Percentiles rank a stretch among this genome's conserved stretches.
Evolutionary conservation across 1,284 basidiomycete genomes (phyloP).

Genomic region (Puccinia horiana): DNA sequence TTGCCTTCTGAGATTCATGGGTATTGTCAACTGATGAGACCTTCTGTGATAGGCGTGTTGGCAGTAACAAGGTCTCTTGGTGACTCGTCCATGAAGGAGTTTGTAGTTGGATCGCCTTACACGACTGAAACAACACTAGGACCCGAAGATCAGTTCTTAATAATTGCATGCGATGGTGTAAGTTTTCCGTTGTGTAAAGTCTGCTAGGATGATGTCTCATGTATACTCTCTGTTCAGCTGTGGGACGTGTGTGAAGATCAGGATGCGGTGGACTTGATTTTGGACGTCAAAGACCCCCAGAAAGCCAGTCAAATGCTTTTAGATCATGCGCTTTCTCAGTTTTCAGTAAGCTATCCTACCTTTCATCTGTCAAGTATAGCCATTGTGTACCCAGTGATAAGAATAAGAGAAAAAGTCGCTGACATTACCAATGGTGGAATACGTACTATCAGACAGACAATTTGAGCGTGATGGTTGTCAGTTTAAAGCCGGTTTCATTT

Average conservation of each 20-base stretch:
- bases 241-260: conserved; percentile 97
- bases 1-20: conserved; percentile 22
- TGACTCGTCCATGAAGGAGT: conserved; percentile 99
- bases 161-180: conserved; percentile 96
- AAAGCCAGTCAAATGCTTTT: conserved; percentile 76
- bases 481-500: conserved; percentile 43
- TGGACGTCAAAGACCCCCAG: conserved; percentile 74
- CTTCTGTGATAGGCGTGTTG: conserved; percentile 67
- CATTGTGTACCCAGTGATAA: background rate
- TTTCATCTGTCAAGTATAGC: background rate
- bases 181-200: conserved; percentile 58
- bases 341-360: conserved; percentile 33
- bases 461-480: conserved; percentile 45
- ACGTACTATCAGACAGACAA: conserved; percentile 43
- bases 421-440: background rate
- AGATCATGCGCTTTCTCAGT: conserved; percentile 71
- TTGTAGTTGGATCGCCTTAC: conserved; percentile 95
- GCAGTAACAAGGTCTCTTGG: conserved; percentile 95
- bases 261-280: conserved; percentile 82
- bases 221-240: conserved; percentile 64
- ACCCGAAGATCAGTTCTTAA: conserved; percentile 88
- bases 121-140: conserved; percentile 92
- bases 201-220: background rate
- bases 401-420: background rate
- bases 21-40: background rate